A percentile compares a stretch with the other conserved stretches of the same genome.
These are phyloP conservation scores for Wickerhamiella allomyrinae DNA, from an alignment of 805 yeast genomes.

Conservation along the genomic window DNA sequence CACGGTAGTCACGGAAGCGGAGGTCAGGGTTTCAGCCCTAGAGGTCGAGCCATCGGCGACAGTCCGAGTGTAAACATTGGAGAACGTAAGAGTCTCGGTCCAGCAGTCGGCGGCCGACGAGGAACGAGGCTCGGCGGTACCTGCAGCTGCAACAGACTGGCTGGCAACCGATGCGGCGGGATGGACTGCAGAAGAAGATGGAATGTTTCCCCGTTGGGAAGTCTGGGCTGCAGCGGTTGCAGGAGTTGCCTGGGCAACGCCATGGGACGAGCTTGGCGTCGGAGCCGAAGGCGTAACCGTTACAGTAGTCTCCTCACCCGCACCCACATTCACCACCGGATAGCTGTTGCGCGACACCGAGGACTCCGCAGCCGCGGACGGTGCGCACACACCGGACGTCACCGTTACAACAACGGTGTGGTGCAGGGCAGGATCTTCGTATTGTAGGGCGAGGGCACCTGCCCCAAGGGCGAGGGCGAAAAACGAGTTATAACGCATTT, in stretches of 20 bases:
- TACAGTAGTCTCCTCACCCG: neutral
- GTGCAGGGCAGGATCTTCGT: conserved; percentile 17
- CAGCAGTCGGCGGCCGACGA: conserved; percentile 1
- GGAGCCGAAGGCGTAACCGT: neutral
- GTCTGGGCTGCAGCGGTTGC: neutral
- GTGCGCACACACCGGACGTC: conserved; percentile 12
- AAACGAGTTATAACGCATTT: too few species aligned
- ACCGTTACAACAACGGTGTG: conserved; percentile 18
- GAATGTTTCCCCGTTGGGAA: too few species aligned
- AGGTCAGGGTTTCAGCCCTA: neutral
- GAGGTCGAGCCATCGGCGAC: conserved; percentile 3
- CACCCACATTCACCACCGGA: conserved; percentile 21
- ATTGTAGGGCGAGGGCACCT: conserved; percentile 5
- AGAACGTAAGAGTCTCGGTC: conserved; percentile 9
- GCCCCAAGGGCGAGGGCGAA: neutral
- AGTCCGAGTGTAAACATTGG: conserved; percentile 1
- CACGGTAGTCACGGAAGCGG: neutral
- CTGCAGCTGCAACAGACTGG: too few species aligned
- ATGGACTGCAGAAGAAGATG: too few species aligned
- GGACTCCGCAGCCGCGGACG: conserved; percentile 1
- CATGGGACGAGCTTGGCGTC: neutral
- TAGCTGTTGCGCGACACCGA: conserved; percentile 7
- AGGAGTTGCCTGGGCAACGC: neutral
- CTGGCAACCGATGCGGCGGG: too few species aligned
- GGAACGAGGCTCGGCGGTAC: too few species aligned